Conservation (phyloP, 2,329 filamentous ascomycete species). For the Hypoxylon sp. region DNA sequence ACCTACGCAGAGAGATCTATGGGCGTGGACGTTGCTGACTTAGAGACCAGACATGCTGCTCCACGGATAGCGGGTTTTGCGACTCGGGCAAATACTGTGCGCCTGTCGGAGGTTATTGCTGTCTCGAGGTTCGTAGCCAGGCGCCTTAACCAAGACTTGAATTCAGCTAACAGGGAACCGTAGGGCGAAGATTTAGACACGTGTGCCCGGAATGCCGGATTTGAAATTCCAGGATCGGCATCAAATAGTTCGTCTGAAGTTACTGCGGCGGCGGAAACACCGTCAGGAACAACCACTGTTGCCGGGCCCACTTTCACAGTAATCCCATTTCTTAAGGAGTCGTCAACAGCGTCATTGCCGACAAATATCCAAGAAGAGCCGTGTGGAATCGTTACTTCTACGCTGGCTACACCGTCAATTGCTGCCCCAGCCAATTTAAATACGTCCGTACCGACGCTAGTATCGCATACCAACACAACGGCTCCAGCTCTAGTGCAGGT, state of each 20-base stretch:
- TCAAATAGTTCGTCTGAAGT: constrained; percentile 17
- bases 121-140: constrained; percentile 46
- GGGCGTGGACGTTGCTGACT: constrained; percentile 15
- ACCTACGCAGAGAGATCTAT: not conserved
- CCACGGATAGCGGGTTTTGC: constrained; percentile 49
- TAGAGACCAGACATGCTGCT: constrained; percentile 48
- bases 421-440: constrained; percentile 17
- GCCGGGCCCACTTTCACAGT: constrained; percentile 34
- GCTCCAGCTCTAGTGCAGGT: constrained; percentile 34
- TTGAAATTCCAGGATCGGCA: constrained; percentile 40
- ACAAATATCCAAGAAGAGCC: constrained; percentile 6
- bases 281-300: constrained; percentile 12
- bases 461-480: constrained; percentile 34
- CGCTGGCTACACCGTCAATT: no score
- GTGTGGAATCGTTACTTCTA: no score
- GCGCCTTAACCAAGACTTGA: not conserved
- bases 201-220: constrained; percentile 49
- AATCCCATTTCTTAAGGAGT: constrained; percentile 34
- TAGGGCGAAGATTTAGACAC: constrained; percentile 49
- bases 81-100: constrained; percentile 49
- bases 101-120: constrained; percentile 51
- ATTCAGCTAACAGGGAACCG: constrained; percentile 15
- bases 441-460: constrained; percentile 18
- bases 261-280: constrained; percentile 3
- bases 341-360: constrained; percentile 19